phyloP scores from a whole-genome alignment of 495 filamentous ascomycete genomes.

The Xylaria nigripes region DNA sequence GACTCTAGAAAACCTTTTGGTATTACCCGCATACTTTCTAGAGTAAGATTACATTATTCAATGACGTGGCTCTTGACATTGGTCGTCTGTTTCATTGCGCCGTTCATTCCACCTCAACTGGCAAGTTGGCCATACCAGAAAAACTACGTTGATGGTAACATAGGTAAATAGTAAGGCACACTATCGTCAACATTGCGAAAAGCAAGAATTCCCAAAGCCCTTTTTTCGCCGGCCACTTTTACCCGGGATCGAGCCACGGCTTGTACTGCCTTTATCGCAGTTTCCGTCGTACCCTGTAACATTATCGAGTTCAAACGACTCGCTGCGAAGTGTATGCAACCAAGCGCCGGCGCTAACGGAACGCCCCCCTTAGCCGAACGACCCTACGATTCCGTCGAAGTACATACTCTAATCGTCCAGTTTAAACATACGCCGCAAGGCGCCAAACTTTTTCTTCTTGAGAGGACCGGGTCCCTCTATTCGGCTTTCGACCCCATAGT shows the following conservation, averaged over 20 bases:
- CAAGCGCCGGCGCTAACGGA: neutral
- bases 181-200: conserved; percentile 1
- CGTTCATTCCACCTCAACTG: neutral
- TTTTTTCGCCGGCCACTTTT: neutral
- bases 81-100: neutral
- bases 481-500: conserved; percentile 17
- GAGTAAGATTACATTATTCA: too few relatives aligned
- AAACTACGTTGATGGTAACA: neutral
- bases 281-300: neutral
- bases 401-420: conserved; percentile 38
- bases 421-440: conserved; percentile 49
- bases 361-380: conserved; percentile 15
- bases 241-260: neutral
- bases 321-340: neutral
- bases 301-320: neutral
- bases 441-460: conserved; percentile 55
- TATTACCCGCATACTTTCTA: too few relatives aligned
- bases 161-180: neutral
- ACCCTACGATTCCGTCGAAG: conserved; percentile 7
- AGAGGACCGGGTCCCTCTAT: conserved; percentile 28
- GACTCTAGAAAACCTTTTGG: too few relatives aligned
- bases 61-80: too few relatives aligned
- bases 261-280: neutral
- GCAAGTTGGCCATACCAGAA: neutral
- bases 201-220: neutral